Evolutionary conservation across 1,284 basidiomycete species (phyloP).

Genomic region (Taiwanofungus camphoratus): DNA sequence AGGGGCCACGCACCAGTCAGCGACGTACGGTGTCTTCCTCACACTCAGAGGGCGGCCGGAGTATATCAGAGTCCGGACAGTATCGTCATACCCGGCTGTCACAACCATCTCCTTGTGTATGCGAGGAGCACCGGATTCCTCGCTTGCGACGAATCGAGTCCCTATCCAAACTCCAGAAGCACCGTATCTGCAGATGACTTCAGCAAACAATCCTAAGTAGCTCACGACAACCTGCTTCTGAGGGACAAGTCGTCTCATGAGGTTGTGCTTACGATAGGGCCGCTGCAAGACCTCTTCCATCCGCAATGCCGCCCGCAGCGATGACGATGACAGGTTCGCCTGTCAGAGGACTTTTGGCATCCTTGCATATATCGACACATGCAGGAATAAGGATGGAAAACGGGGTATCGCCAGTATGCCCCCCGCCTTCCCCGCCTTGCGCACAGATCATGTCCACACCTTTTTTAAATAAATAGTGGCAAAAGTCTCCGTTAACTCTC

Average conservation of each 20-base stretch:
- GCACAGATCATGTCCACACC: conserved; percentile 88
- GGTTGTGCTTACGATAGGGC: conserved; percentile 54
- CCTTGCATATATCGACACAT: conserved; percentile 71
- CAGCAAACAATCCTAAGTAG: not conserved
- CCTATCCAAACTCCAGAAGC: conserved; percentile 87
- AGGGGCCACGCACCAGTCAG: conserved; percentile 45
- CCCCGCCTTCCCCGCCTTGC: conserved; percentile 75
- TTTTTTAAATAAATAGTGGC: conserved; percentile 13
- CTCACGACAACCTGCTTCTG: not conserved
- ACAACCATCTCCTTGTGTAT: conserved; percentile 73
- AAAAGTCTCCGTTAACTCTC: not conserved
- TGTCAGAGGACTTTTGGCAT: conserved; percentile 63
- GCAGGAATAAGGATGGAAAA: conserved; percentile 78
- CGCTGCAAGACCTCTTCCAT: conserved; percentile 79
- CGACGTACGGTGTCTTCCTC: conserved; percentile 70
- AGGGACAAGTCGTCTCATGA: not conserved
- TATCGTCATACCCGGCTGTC: conserved; percentile 67
- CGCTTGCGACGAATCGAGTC: conserved; percentile 84
- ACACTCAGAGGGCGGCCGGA: conserved; percentile 84
- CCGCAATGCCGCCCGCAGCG: conserved; percentile 80
- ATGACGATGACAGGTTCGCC: conserved; percentile 74
- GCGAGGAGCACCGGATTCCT: conserved; percentile 76
- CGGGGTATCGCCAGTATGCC: conserved; percentile 71
- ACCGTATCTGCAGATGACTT: conserved; percentile 40
- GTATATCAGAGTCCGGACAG: conserved; percentile 70